These are phyloP conservation scores for Microbotryum saponariae DNA, from an alignment of 1,284 basidiomycete species.

Conservation along the genomic window DNA sequence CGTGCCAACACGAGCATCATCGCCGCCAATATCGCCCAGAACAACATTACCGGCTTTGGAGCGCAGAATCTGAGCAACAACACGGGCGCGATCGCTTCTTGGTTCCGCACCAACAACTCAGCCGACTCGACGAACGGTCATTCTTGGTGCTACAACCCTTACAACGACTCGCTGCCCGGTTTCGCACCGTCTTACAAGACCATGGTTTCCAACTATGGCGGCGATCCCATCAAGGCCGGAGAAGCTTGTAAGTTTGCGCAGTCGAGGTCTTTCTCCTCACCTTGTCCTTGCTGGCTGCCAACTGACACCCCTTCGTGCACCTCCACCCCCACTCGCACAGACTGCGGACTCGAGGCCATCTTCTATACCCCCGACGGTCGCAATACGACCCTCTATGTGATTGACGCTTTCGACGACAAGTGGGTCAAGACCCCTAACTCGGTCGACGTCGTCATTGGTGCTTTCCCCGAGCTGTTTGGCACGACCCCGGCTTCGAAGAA, in stretches of 20 bases:
- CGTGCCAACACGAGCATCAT: too few species aligned
- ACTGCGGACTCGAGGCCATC: constrained; percentile 17
- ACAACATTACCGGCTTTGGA: too few species aligned
- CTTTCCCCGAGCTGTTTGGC: constrained; percentile 12
- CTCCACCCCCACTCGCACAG: not conserved
- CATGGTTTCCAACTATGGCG: constrained; percentile 23
- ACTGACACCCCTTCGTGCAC: not conserved
- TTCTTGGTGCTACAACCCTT: constrained; percentile 20
- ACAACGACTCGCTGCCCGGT: constrained; percentile 14
- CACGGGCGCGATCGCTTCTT: too few species aligned
- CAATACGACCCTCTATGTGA: constrained; percentile 11
- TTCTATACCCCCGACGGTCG: constrained; percentile 21
- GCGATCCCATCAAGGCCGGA: constrained; percentile 4
- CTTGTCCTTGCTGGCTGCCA: too few species aligned
- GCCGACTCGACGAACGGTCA: not conserved
- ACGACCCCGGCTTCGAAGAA: constrained; percentile 7
- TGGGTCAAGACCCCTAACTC: constrained; percentile 26
- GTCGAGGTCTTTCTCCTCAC: too few species aligned
- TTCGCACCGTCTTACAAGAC: constrained; percentile 22
- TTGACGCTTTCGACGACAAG: constrained; percentile 27
- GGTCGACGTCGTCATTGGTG: constrained; percentile 25
- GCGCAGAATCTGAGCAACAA: too few species aligned
- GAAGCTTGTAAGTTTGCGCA: too few species aligned
- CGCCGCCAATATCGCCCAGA: too few species aligned
- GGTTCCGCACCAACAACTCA: too few species aligned